Evolutionary conservation across 495 filamentous ascomycete genomes (phyloP).

Genomic region (Neurospora sp.): DNA sequence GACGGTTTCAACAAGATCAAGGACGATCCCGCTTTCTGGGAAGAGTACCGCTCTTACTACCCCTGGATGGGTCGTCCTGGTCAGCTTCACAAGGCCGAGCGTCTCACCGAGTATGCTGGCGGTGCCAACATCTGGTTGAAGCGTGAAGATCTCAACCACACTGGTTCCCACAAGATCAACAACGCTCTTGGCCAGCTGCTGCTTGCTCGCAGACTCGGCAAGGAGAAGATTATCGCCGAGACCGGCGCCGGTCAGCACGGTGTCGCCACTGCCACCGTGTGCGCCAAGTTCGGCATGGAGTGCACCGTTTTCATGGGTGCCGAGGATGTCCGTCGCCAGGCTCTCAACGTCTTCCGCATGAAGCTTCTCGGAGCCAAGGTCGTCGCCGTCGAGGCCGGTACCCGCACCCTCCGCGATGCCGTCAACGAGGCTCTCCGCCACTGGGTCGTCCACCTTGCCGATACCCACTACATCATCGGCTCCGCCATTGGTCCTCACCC

Average conservation of each 20-base stretch:
- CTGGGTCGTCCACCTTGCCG: constrained; percentile 77
- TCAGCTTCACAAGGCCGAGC: constrained; percentile 77
- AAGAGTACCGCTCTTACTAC: constrained; percentile 94
- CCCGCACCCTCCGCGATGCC: constrained; percentile 78
- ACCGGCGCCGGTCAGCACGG: constrained; percentile 96
- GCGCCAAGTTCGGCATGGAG: constrained; percentile 91
- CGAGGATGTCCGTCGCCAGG: constrained; percentile 86
- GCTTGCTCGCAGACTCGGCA: constrained; percentile 69
- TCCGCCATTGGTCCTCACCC: constrained; percentile 92
- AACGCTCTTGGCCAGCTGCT: constrained; percentile 88
- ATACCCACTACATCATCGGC: constrained; percentile 95
- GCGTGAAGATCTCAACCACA: constrained; percentile 86
- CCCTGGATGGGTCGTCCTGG: constrained; percentile 95
- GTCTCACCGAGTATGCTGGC: constrained; percentile 77
- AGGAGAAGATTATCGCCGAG: constrained; percentile 90
- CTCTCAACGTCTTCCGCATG: constrained; percentile 93
- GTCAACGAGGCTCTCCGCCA: constrained; percentile 88
- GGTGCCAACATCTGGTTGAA: constrained; percentile 95
- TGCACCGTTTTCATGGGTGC: constrained; percentile 96
- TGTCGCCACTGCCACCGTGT: constrained; percentile 92
- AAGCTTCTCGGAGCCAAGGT: constrained; percentile 87
- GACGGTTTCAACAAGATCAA: constrained; percentile 78
- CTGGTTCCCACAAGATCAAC: constrained; percentile 91
- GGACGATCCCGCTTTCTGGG: constrained; percentile 88
- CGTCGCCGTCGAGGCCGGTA: constrained; percentile 77